Evolutionary conservation across 306 rosid genomes (phyloP), one percentile per base, ranked within the genome.

Genomic region (Citrullus colocynthis): DNA sequence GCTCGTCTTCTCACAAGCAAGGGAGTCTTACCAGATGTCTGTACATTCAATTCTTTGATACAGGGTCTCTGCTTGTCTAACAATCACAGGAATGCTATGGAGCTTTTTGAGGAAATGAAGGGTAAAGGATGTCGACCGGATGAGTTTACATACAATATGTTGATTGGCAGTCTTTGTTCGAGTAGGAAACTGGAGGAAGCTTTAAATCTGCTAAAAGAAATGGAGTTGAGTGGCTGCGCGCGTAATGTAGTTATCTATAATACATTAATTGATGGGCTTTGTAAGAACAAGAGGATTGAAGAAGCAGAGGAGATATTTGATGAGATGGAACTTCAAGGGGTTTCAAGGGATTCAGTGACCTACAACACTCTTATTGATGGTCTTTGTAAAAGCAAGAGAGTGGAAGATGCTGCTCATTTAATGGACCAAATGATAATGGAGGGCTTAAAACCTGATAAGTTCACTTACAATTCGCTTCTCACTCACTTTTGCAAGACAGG

Each of bases 401-500:
- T 92, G 71, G 98, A 86, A 64, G 98, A 92, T 55, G 97, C 98
- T 80, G 79, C 97, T 78, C 91, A 88, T 78, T 94, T 95, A 56
- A 86, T 95, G 97, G 97, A 95, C 81, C 98, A 90, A 87, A 92
- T 95, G 98, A 86, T 95, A 85, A 90, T 90, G 97, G 97, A 92
- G 84, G 98, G 97, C 36, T 76, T 95, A 72, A 87, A 81, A 75
- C 97, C 97, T 18, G 93, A 92, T 78, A 92, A 95, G 76, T 95
- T 89, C 87, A 92, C 98, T 14, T 92, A 90, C 87, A 95, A 88
- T 83, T 90, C 98, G 16, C 81, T 95, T 81, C 97, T 95, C 61
- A 83, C 88, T 0, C 86, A 79, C 84, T 95, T 86, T 78, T 95
- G 98, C 87, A 83, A 86, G 79, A 78, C 70, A 0, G 97, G 97